Evolutionary conservation across 345 rosid genomes (phyloP).

Genomic region (Odontarrhena argentea): DNA sequence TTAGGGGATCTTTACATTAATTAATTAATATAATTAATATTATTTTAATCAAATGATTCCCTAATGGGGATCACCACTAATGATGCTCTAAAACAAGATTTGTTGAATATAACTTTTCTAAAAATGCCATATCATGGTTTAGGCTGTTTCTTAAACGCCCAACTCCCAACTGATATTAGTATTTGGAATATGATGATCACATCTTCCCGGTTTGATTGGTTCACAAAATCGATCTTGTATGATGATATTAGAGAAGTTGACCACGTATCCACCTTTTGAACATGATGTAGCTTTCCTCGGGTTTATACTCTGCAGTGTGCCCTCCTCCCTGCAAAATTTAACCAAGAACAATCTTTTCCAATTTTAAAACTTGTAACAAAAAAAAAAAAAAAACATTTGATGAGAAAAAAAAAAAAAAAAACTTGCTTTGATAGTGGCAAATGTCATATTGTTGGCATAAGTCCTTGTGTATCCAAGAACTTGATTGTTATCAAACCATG

Average conservation of each 20-base stretch:
- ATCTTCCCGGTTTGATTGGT: too few relatives aligned
- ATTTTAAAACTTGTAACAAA: background rate
- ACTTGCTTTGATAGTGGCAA: slow-evolving; percentile 67
- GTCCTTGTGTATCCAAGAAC: slow-evolving; percentile 49
- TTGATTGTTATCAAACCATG: slow-evolving; percentile 54
- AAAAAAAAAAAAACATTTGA: background rate
- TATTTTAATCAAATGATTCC: too few relatives aligned
- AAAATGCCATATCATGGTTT: too few relatives aligned
- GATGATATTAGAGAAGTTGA: slow-evolving; percentile 3
- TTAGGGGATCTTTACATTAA: too few relatives aligned
- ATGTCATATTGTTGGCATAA: slow-evolving; percentile 54
- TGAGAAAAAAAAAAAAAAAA: background rate
- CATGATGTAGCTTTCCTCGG: slow-evolving; percentile 55
- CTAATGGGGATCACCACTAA: too few relatives aligned
- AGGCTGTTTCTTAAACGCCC: too few relatives aligned
- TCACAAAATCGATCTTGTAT: too few relatives aligned
- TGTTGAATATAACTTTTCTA: too few relatives aligned
- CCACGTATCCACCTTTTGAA: slow-evolving; percentile 37
- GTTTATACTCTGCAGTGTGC: slow-evolving; percentile 57
- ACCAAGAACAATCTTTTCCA: background rate
- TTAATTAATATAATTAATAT: too few relatives aligned
- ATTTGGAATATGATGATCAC: too few relatives aligned
- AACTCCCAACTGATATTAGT: too few relatives aligned
- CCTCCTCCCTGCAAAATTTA: slow-evolving; percentile 62
- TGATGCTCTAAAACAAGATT: too few relatives aligned